Evolutionary conservation across 2,329 filamentous ascomycete genomes (phyloP), one percentile per base, ranked within the genome.

Genomic region (Aspergillus cejpii): DNA sequence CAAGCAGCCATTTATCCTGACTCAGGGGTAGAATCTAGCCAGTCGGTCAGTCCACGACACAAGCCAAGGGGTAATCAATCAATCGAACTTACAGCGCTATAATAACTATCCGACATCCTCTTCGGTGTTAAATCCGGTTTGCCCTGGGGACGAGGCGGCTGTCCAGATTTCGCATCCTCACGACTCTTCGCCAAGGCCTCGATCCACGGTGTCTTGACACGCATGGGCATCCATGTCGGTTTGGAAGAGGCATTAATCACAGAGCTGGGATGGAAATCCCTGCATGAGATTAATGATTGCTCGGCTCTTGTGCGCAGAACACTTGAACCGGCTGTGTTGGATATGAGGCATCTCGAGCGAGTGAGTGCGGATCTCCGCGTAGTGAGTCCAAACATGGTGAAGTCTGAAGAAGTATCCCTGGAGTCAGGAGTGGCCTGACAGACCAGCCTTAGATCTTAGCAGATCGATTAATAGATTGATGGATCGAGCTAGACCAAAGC

Each of bases 1-100:
- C 85, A 8, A 85, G 75, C 10, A 90, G 70, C 83, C 83, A 89
- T 41, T 84, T 83, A 59, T 89, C 85, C 57, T 79, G 81, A 5
- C 79, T 83, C 7, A 89, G 71, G 5, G 84, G 84, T 21, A 88
- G 70, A 12, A 81, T 67, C 79, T 82, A 66, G 41, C 63, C 50
- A 26, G 24, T 39, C n/a, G 42, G 37, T 54, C 20, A 51, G 41
- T 41, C 14, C 17, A 34, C 24, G 12, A n/a, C n/a, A n/a, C n/a
- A n/a, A n/a, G n/a, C n/a, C n/a, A n/a, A n/a, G n/a, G n/a, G 3
- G 12, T 24, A 41, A 33, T 6, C n/a, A 17, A 34, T 36, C 44
- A 44, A 21, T 41, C 49, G 12, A 27, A 71, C 76, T 51, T 55
- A 85, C 78, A 37, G 85, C 78, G 44, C 77, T 77, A 58, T 84